A percentile compares a stretch with the other conserved stretches of the same genome.
These are phyloP conservation scores for Neonectria neomacrospora DNA, from an alignment of 2,329 filamentous ascomycete genomes.

Conservation along the genomic window DNA sequence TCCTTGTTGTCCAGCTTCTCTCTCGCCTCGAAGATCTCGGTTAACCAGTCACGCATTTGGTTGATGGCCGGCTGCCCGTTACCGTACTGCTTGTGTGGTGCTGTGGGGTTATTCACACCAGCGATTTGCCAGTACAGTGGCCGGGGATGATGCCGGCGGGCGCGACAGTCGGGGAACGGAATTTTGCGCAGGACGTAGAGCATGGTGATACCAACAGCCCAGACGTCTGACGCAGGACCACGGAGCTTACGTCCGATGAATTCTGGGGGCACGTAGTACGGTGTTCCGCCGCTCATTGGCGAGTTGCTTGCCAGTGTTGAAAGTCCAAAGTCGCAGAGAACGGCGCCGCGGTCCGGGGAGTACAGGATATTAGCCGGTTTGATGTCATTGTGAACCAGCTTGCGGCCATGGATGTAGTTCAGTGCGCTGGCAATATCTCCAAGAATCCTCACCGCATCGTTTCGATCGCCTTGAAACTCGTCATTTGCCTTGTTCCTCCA, in stretches of 20 bases:
- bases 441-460: constrained; percentile 64
- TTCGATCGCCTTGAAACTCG: constrained; percentile 60
- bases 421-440: constrained; percentile 65
- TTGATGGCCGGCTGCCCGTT: constrained; percentile 55
- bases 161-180: constrained; percentile 64
- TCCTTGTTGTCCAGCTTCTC: constrained; percentile 59
- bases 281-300: constrained; percentile 65
- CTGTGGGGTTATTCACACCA: constrained; percentile 59
- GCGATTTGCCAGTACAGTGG: constrained; percentile 69
- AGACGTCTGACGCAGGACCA: constrained; percentile 66
- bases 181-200: constrained; percentile 68
- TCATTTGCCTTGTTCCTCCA: constrained; percentile 62
- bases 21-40: constrained; percentile 62
- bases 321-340: constrained; percentile 70
- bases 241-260: constrained; percentile 67
- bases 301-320: constrained; percentile 60
- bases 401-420: constrained; percentile 65
- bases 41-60: constrained; percentile 68
- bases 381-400: constrained; percentile 70
- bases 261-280: constrained; percentile 71
- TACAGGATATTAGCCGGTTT: constrained; percentile 72
- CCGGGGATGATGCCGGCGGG: constrained; percentile 58
- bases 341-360: constrained; percentile 66
- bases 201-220: constrained; percentile 70
- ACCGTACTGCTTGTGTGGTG: constrained; percentile 48